Base-by-base conservation (phyloP, 345 rosid genomes). In the Trapa incisa region DNA sequence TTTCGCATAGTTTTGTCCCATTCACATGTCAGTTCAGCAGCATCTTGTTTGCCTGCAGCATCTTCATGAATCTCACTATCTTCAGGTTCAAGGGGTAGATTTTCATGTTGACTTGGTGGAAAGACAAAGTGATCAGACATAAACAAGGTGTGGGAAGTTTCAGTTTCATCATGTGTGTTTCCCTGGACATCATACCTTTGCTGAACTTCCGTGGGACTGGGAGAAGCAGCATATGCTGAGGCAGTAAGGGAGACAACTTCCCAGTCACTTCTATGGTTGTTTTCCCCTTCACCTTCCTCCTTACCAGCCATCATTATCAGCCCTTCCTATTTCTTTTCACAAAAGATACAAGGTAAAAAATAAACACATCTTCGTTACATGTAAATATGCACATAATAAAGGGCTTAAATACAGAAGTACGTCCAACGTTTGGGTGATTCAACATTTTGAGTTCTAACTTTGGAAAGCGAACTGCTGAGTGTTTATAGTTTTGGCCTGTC, bases 211-310 rank as follows among this genome's bases (percentile, higher is more conserved):
- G 69, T 67, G 0, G 96, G 86, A 81, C 96, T 83, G 68, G 97
- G 94, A 74, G 96, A 78, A 71, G 96, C 94, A 65, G 89, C 92
- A 72, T 91, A 95, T 43, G 97, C 79, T 12, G 99, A 95, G 62
- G 97, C 93, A 41, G 96, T 86, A 36, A 95, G 89, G 3, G 95
- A 85, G 9, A 94, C 96, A 35, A 94, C 99, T 84, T 94, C 99
- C 97, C 96, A 94, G 67, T 91, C 97, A 67, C 83, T 89, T 68
- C 87, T 93, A 35, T 85, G 89, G 3, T 80, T 33, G 32, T 63
- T 66, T 68, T 75, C 82, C 64, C 75, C 88, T 70, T 80, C 84
- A 67, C 67, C 75, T 61, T 79, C 89, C 47, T 73, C 85, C 45
- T 84, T 86, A 72, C 76, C 78, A 6, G 82, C 85, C 97, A 95